Evolutionary conservation across 1,284 basidiomycete genomes (phyloP).

Genomic region (Hypsizygus ulmarius): DNA sequence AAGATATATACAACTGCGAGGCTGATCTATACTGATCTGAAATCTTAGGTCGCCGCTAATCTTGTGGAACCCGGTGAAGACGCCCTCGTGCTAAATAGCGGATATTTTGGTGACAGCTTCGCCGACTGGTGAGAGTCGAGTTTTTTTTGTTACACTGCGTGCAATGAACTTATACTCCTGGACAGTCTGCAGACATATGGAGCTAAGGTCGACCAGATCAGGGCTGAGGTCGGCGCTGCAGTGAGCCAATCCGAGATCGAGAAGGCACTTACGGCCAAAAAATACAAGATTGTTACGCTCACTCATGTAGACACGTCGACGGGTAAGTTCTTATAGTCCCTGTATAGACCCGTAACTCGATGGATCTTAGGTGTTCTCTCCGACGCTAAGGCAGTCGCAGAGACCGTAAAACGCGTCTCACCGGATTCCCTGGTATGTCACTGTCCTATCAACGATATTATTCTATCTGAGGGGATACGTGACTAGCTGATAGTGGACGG

Average conservation of each 20-base stretch:
- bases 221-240: conserved; percentile 79
- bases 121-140: conserved; percentile 63
- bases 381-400: conserved; percentile 77
- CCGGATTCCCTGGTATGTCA: conserved; percentile 77
- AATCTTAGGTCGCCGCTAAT: conserved; percentile 70
- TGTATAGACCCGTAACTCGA: not conserved
- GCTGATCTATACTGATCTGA: not conserved
- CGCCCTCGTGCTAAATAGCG: conserved; percentile 79
- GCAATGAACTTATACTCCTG: not conserved
- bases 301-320: conserved; percentile 96
- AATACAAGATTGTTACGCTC: conserved; percentile 89
- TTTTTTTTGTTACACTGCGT: conserved; percentile 5
- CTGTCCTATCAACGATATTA: not conserved
- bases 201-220: conserved; percentile 85
- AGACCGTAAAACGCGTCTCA: conserved; percentile 74
- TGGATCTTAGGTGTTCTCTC: conserved; percentile 70
- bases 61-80: conserved; percentile 80
- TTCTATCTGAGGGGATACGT: conserved; percentile 21
- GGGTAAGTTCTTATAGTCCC: conserved; percentile 38
- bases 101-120: conserved; percentile 90
- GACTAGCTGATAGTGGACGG: conserved; percentile 77
- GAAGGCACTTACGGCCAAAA: conserved; percentile 75
- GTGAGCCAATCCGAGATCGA: conserved; percentile 67
- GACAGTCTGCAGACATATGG: conserved; percentile 84
- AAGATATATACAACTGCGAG: conserved; percentile 14